These are phyloP conservation scores for Papilionanthe hybrid DNA, from an alignment of 116 monocot genomes.

Conservation along the genomic window DNA sequence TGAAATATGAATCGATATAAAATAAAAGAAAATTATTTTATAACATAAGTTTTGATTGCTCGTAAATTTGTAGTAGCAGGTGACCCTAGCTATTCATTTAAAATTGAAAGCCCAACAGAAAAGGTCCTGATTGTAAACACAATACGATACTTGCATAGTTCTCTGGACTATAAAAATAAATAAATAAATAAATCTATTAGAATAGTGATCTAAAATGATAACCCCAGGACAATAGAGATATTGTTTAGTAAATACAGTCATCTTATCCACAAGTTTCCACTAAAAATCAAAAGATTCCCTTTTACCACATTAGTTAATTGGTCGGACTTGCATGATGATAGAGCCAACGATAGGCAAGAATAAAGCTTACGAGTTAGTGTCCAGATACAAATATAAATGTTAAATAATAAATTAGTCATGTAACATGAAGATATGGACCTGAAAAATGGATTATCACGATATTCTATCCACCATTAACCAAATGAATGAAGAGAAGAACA, in stretches of 20 bases:
- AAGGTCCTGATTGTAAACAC: not conserved
- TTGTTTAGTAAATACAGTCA: not conserved
- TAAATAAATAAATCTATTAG: not conserved
- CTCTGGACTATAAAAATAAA: not conserved
- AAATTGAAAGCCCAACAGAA: not conserved
- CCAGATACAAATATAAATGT: not conserved
- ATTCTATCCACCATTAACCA: not conserved
- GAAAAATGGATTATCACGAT: not conserved
- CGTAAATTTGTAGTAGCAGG: not conserved
- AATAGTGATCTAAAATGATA: not conserved
- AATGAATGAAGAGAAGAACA: not conserved
- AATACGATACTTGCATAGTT: not conserved
- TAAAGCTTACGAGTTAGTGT: not conserved
- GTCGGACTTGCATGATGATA: not conserved
- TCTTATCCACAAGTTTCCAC: not conserved
- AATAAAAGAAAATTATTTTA: not conserved
- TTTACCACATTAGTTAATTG: not conserved
- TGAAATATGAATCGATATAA: not conserved
- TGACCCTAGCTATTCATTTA: not conserved
- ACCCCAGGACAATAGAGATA: not conserved
- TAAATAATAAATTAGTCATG: not conserved
- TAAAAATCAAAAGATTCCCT: not conserved
- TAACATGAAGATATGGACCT: not conserved
- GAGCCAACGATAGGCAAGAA: not conserved
- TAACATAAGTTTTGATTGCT: not conserved